phyloP scores from a whole-genome alignment of 1,284 basidiomycete species.

The Ceraceosorus guamensis region DNA sequence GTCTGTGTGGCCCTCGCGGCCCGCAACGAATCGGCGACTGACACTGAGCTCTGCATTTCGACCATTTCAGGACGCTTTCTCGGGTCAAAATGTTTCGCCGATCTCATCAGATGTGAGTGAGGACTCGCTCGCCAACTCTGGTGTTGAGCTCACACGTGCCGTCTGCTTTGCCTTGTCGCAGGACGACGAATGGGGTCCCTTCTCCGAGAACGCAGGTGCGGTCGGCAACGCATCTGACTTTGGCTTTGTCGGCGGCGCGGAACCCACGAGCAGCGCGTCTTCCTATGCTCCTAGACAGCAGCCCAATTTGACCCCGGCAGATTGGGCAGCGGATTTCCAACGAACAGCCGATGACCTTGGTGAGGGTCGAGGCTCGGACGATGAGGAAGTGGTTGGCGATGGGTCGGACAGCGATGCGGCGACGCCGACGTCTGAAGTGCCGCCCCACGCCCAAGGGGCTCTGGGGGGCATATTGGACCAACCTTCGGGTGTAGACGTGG shows the following conservation, averaged over 20 bases:
- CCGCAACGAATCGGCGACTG: too few relatives aligned
- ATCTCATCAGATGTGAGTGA: slow-evolving; percentile 15
- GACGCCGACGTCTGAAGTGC: slow-evolving; percentile 15
- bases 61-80: neutral
- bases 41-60: too few relatives aligned
- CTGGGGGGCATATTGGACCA: slow-evolving; percentile 7
- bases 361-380: slow-evolving; percentile 30
- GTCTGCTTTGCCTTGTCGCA: too few relatives aligned
- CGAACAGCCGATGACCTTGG: slow-evolving; percentile 8
- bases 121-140: neutral
- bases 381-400: slow-evolving; percentile 16
- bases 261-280: slow-evolving; percentile 3
- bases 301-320: slow-evolving; percentile 41
- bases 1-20: neutral
- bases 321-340: slow-evolving; percentile 43
- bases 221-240: slow-evolving; percentile 11
- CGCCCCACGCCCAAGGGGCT: slow-evolving; percentile 19
- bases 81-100: neutral
- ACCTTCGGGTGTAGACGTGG: slow-evolving; percentile 1
- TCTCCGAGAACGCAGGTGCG: slow-evolving; percentile 26
- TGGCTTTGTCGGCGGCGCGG: neutral
- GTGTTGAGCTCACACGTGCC: neutral
- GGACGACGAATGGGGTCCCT: slow-evolving; percentile 47
- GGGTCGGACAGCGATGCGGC: slow-evolving; percentile 13
- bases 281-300: slow-evolving; percentile 7